Evolutionary conservation across 176 grass and related monocot species (phyloP), one percentile per base, ranked within the genome.

Genomic region (Musa itinerans): DNA sequence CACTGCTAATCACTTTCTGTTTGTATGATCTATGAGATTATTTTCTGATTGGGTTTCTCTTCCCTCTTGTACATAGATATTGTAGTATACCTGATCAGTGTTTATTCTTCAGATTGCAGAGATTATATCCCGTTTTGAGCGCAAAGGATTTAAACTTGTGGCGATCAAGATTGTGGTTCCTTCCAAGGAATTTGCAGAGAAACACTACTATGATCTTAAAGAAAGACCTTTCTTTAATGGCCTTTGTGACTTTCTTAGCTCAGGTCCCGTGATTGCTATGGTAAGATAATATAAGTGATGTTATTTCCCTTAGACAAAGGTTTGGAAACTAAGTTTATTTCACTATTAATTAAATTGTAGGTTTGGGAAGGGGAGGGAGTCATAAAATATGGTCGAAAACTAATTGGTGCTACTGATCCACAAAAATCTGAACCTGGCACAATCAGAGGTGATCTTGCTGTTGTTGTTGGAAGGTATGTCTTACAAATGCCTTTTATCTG

Each of bases 291-390:
- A 43, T 2, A 17, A 54, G 21, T 75, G 52, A 64, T 54, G 1
- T 53, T 78, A 54, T 2, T 80, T 10, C 63, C n/a, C 21, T 0
- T 8, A 0, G 72, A 43, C 34, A 43, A 51, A 79, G 57, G 13
- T 24, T 25, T 34, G 11, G 23, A 65, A n/a, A 25, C 8, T 62
- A 55, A 29, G 1, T 66, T 22, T 27, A 8, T 4, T 15, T 69
- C 34, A 56, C 67, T 53, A 22, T 62, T 50, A 12, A 0, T 25
- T 7, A 43, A 16, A 9, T 82, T 81, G 0, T 80, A 98, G 95
- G 95, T 98, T 56, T 98, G 95, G 95, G 90, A 98, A 93, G 90
- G 90, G 79, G 95, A 98, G 73, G 90, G 95, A 53, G 95, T 91
- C 54, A 91, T 91, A 84, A 98, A 91, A 79, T 91, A 98, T 61